Conservation (phyloP, 139 green algal genomes). For the Mesotaenium endlicherianum region DNA sequence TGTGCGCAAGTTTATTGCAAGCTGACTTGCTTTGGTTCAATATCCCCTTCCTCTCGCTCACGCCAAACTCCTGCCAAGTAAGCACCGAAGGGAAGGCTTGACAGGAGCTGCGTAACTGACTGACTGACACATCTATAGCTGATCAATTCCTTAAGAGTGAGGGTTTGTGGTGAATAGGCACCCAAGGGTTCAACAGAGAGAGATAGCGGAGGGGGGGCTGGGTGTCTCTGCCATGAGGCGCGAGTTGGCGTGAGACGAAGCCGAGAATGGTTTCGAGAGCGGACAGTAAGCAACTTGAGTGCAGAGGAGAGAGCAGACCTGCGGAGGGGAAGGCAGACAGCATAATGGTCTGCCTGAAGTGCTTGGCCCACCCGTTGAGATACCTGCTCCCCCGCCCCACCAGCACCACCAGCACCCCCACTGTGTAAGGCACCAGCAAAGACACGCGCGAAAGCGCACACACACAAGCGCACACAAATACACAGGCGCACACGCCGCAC, state of each 20-base stretch:
- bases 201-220: not conserved
- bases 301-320: not conserved
- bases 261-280: not conserved
- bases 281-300: not conserved
- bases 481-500: no score
- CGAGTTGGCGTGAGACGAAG: not conserved
- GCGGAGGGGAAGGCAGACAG: conserved; percentile 66
- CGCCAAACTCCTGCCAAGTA: no score
- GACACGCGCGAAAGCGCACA: no score
- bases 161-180: not conserved
- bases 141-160: not conserved
- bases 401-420: no score
- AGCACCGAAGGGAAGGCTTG: no score
- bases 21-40: not conserved
- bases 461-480: no score
- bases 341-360: conserved; percentile 86
- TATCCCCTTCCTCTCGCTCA: no score
- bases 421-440: no score
- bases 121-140: no score
- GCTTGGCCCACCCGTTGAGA: conserved; percentile 57
- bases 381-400: conserved; percentile 22
- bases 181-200: not conserved
- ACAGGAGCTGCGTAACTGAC: no score
- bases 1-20: not conserved
- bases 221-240: not conserved